Evolutionary conservation across 345 rosid species (phyloP).

Genomic region (Eucalyptus virginea): DNA sequence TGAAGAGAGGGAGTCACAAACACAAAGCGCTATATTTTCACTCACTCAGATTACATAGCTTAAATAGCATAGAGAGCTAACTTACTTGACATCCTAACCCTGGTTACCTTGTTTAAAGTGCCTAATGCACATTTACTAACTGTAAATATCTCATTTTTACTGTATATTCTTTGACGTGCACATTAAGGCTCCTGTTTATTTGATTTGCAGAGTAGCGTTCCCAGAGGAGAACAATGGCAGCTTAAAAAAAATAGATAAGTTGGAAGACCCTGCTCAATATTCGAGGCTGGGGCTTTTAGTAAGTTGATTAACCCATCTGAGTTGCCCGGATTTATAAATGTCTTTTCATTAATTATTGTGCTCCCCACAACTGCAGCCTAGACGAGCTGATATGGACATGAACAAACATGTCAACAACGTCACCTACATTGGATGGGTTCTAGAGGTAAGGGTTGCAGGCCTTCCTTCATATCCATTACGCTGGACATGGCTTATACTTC

Average conservation of each 20-base stretch:
- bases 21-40: background rate
- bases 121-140: background rate
- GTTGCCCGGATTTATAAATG: background rate
- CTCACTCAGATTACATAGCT: background rate
- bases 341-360: background rate
- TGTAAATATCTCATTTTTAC: background rate
- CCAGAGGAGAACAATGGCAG: constrained; percentile 71
- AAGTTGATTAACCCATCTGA: background rate
- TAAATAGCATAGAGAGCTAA: background rate
- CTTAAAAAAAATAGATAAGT: constrained; percentile 59
- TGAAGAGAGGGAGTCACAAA: background rate
- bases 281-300: constrained; percentile 70
- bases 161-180: background rate
- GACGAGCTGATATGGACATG: constrained; percentile 96
- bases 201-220: constrained; percentile 54
- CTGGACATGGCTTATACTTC: background rate
- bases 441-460: constrained; percentile 33
- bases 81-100: background rate
- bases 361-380: constrained; percentile 28
- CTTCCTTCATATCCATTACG: background rate
- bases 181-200: background rate
- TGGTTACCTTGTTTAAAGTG: background rate
- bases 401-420: constrained; percentile 94
- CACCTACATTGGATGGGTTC: constrained; percentile 86
- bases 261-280: constrained; percentile 62